Percentiles rank a stretch among this genome's conserved stretches.
phyloP scores from a whole-genome alignment of 441 rosid species.

The Omphalea diandra region DNA sequence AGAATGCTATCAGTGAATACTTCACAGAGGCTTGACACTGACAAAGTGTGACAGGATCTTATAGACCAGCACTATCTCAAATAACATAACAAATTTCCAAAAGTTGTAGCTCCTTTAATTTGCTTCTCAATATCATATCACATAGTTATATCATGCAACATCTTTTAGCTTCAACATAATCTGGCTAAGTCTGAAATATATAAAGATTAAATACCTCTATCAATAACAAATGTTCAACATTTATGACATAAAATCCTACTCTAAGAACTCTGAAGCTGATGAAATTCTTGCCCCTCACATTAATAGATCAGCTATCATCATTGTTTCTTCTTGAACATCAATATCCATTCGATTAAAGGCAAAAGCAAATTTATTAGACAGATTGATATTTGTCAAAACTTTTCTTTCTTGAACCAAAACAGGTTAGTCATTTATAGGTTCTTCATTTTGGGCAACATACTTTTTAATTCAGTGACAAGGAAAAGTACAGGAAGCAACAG shows the following conservation, averaged over 20 bases:
- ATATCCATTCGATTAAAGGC: neutral
- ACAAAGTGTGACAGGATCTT: too few relatives aligned
- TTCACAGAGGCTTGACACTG: too few relatives aligned
- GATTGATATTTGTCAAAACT: neutral
- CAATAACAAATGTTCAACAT: neutral
- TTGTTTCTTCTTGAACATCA: neutral
- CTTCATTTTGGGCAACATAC: neutral
- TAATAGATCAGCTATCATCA: neutral
- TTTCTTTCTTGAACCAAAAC: neutral
- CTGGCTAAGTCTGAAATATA: too few relatives aligned
- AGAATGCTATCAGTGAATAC: too few relatives aligned
- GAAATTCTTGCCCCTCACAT: neutral
- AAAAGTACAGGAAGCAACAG: neutral
- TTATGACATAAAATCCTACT: neutral
- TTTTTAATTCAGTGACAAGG: neutral
- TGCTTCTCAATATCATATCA: too few relatives aligned
- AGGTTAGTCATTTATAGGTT: neutral
- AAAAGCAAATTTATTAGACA: neutral
- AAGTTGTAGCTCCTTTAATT: too few relatives aligned
- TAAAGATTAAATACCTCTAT: too few relatives aligned
- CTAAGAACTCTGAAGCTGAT: neutral
- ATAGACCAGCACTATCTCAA: too few relatives aligned
- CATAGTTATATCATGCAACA: too few relatives aligned
- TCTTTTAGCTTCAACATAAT: too few relatives aligned
- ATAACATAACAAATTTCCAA: too few relatives aligned